Evolutionary conservation across 352 stramenopile species (phyloP).

Genomic region (Globisporangium spiculum): DNA sequence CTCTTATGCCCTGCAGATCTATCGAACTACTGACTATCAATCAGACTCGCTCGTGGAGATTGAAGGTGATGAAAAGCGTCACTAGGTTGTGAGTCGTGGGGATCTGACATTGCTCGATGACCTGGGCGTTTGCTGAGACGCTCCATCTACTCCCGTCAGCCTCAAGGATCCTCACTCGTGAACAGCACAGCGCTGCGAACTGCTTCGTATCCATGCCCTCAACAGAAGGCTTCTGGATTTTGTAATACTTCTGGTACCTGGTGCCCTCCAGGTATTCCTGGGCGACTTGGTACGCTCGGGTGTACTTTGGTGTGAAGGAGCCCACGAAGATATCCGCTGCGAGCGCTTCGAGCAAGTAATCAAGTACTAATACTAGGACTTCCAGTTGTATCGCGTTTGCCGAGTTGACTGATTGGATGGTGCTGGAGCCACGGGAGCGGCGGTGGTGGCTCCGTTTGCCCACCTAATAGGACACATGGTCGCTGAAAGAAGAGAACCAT

Average conservation of each 20-base stretch:
- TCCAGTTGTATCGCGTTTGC: no score
- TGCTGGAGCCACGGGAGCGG: no score
- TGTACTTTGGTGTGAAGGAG: constrained; percentile 18
- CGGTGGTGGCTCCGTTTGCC: no score
- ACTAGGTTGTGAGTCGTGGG: constrained; percentile 26
- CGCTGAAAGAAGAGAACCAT: no score
- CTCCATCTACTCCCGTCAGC: background rate
- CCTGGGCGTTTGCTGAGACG: constrained; percentile 9
- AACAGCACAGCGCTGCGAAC: constrained; percentile 4
- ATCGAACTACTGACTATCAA: background rate
- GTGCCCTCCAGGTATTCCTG: constrained; percentile 12
- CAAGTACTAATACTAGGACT: background rate
- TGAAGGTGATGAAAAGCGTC: constrained; percentile 15
- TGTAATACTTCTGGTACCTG: constrained; percentile 22
- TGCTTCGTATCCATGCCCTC: background rate
- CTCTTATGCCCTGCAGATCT: background rate
- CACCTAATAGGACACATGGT: no score
- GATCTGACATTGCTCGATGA: constrained; percentile 26
- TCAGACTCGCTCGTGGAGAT: constrained; percentile 1
- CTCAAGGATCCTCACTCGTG: background rate
- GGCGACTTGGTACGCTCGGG: constrained; percentile 1
- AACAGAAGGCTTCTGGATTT: background rate
- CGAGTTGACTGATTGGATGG: no score
- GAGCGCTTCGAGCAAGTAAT: constrained; percentile 17
- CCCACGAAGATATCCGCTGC: constrained; percentile 26